Conservation (phyloP, 2,329 filamentous ascomycete species). For the Daldinia sp. region DNA sequence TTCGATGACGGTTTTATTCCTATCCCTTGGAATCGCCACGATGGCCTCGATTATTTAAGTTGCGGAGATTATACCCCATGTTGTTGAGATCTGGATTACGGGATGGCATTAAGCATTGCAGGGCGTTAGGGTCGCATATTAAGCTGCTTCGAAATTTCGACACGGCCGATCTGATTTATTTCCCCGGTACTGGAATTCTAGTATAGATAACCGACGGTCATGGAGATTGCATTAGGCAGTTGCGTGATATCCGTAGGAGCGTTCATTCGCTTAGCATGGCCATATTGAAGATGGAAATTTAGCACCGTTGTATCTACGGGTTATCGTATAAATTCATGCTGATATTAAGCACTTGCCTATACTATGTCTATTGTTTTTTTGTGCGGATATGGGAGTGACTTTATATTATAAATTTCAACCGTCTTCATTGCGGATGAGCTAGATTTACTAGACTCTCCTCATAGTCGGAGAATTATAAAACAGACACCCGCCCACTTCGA, state of each 20-base stretch:
- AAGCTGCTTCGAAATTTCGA: slow-evolving; percentile 1
- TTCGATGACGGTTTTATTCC: slow-evolving; percentile 20
- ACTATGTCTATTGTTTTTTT: neutral
- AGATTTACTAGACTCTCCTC: too few species aligned
- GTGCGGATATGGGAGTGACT: neutral
- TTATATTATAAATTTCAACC: neutral
- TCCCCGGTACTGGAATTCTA: neutral
- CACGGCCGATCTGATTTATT: slow-evolving; percentile 5
- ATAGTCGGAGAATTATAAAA: too few species aligned
- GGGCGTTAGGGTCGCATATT: slow-evolving; percentile 24
- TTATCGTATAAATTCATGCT: neutral
- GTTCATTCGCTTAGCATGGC: slow-evolving; percentile 4
- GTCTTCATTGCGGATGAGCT: too few species aligned
- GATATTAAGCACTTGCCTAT: neutral
- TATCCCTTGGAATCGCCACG: slow-evolving; percentile 31
- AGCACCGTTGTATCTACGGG: neutral
- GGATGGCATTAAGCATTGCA: slow-evolving; percentile 27
- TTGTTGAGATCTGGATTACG: slow-evolving; percentile 15
- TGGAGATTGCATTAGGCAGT: neutral
- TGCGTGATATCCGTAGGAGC: neutral
- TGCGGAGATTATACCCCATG: slow-evolving; percentile 4
- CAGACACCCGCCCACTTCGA: too few species aligned
- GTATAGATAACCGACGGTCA: slow-evolving; percentile 15
- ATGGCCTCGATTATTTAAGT: slow-evolving; percentile 30
- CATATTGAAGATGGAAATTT: slow-evolving; percentile 3